Conservation (phyloP, 225 moss, liverwort and hornwort genomes). For the Physcomitrium patens region DNA sequence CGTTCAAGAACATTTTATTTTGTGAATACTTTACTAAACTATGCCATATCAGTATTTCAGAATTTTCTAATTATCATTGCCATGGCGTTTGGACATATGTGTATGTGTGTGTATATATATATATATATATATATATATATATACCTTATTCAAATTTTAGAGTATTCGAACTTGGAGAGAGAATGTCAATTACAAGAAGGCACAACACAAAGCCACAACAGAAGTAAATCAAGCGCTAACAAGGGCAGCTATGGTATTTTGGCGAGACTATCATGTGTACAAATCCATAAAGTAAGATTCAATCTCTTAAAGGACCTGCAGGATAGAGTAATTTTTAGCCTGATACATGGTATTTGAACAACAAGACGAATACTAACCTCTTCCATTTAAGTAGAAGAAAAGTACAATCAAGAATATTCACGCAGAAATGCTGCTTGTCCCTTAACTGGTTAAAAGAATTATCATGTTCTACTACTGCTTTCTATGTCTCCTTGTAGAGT, state of each 20-base stretch:
- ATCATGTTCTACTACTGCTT: neutral
- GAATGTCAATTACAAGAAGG: constrained; percentile 81
- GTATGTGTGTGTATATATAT: no score
- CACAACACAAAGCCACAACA: constrained; percentile 78
- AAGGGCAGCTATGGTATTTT: constrained; percentile 99
- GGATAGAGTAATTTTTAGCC: no score
- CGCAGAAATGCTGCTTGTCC: no score
- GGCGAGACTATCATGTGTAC: constrained; percentile 97
- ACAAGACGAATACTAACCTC: no score
- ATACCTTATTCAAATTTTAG: constrained; percentile 45
- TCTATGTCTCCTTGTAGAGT: constrained; percentile 4
- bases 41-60: constrained; percentile 18
- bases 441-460: neutral
- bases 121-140: neutral
- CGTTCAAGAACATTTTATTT: neutral
- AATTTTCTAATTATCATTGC: neutral
- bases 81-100: no score
- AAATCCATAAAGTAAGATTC: constrained; percentile 90
- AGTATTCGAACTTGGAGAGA: constrained; percentile 87
- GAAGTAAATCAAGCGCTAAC: constrained; percentile 98
- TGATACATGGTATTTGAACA: no score
- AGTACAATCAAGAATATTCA: no score
- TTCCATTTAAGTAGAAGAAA: no score
- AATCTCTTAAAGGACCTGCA: neutral
- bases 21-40: constrained; percentile 18